Evolutionary conservation across 2,329 filamentous ascomycete species (phyloP).

Genomic region (Parastagonospora avenae): DNA sequence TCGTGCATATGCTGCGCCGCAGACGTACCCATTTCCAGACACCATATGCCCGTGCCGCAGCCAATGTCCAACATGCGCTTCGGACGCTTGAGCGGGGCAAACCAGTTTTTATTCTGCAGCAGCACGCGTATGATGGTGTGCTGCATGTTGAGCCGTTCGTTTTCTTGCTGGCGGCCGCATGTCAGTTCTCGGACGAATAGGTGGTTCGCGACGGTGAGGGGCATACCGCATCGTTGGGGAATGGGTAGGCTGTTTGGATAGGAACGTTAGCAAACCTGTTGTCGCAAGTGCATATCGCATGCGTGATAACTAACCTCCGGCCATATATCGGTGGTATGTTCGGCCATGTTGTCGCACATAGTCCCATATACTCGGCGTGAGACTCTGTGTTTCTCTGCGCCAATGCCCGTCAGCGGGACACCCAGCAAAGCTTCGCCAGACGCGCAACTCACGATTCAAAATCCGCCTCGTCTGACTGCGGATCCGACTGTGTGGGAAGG

Average conservation of each 20-base stretch:
- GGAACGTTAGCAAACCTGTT: slow-evolving; percentile 24
- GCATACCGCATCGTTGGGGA: slow-evolving; percentile 46
- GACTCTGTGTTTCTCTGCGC: slow-evolving; percentile 44
- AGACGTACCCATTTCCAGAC: slow-evolving; percentile 48
- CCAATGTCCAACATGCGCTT: slow-evolving; percentile 49
- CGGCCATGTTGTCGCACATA: slow-evolving; percentile 48
- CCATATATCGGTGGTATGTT: slow-evolving; percentile 48
- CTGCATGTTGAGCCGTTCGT: slow-evolving; percentile 46
- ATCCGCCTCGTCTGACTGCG: slow-evolving; percentile 37
- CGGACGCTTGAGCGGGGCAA: slow-evolving; percentile 45
- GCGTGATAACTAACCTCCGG: slow-evolving; percentile 41
- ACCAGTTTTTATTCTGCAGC: slow-evolving; percentile 41
- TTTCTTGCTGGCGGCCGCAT: slow-evolving; percentile 36
- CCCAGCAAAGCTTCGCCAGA: background rate
- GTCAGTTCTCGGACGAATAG: slow-evolving; percentile 16
- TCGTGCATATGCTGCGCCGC: background rate
- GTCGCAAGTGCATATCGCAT: background rate
- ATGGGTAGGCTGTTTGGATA: slow-evolving; percentile 40
- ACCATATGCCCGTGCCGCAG: slow-evolving; percentile 51
- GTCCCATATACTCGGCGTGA: slow-evolving; percentile 47
- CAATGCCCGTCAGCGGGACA: slow-evolving; percentile 19
- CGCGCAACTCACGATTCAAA: slow-evolving; percentile 38
- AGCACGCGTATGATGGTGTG: slow-evolving; percentile 46
- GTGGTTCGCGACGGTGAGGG: slow-evolving; percentile 3
- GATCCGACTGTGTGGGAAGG: slow-evolving; percentile 34